Percentiles rank a stretch among this genome's conserved stretches.
Evolutionary conservation across 1,284 basidiomycete species (phyloP).

Genomic region (Mixia osmundae): DNA sequence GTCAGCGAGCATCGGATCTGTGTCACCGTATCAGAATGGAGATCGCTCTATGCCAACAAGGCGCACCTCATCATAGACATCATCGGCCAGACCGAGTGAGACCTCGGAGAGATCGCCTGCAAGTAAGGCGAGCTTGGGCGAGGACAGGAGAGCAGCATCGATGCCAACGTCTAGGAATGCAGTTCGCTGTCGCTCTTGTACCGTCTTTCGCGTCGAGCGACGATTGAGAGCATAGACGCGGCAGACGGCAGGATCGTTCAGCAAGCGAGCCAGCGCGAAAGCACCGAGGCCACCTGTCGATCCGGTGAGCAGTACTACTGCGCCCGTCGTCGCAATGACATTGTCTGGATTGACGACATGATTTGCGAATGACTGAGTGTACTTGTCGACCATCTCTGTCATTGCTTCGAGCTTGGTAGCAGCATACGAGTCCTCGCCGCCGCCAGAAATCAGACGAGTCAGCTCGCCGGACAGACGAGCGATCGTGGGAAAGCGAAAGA

Average conservation of each 20-base stretch:
- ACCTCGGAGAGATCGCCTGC: neutral
- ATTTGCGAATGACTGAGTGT: neutral
- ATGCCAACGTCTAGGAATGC: neutral
- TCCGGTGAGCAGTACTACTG: neutral
- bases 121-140: neutral
- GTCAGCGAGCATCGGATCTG: too few species aligned
- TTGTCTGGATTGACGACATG: neutral
- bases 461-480: neutral
- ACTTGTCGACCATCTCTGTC: neutral
- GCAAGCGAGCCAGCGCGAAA: neutral
- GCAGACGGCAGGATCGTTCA: neutral
- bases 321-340: neutral
- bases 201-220: neutral
- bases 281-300: slow-evolving; percentile 1
- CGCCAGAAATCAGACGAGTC: neutral
- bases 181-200: neutral
- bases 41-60: too few species aligned
- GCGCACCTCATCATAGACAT: too few species aligned
- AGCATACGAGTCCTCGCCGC: neutral
- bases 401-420: slow-evolving; percentile 1
- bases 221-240: slow-evolving; percentile 2
- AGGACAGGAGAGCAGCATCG: neutral
- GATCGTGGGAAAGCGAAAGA: neutral
- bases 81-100: too few species aligned
- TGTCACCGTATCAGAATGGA: too few species aligned